Percentiles rank a stretch among this genome's conserved stretches.
phyloP scores from a whole-genome alignment of 768 basidiomycete species.

The Antrodiella citrinella region DNA sequence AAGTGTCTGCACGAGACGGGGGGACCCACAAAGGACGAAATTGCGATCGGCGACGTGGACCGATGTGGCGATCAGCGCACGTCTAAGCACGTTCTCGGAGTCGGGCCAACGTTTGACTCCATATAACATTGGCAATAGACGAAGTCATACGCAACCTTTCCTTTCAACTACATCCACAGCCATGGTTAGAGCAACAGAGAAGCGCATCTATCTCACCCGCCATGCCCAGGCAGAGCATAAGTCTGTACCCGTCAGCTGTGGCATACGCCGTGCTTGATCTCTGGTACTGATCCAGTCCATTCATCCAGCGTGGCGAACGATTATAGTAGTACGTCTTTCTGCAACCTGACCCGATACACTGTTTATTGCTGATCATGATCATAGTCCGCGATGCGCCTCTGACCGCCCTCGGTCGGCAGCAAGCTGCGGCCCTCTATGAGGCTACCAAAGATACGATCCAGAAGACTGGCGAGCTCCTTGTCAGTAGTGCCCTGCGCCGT shows the following conservation, averaged over 20 bases:
- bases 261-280: background rate
- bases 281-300: background rate
- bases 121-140: no score
- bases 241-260: slow-evolving; percentile 11
- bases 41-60: no score
- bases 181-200: slow-evolving; percentile 18
- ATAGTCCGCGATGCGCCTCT: slow-evolving; percentile 21
- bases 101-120: no score
- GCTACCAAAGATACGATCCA: slow-evolving; percentile 18
- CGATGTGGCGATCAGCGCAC: no score
- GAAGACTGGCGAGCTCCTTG: slow-evolving; percentile 18
- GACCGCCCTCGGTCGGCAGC: slow-evolving; percentile 18
- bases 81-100: no score
- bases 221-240: slow-evolving; percentile 24
- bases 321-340: slow-evolving; percentile 17
- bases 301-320: slow-evolving; percentile 17
- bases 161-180: background rate
- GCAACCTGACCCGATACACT: no score
- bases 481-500: slow-evolving; percentile 18
- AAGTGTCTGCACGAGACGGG: no score
- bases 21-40: no score
- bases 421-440: slow-evolving; percentile 16
- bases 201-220: slow-evolving; percentile 21
- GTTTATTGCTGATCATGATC: background rate
- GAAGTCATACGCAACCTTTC: no score